Percentiles rank a stretch among this genome's conserved stretches.
These are phyloP conservation scores for Erythrobasidium yunnanense DNA, from an alignment of 768 basidiomycete species.

Conservation along the genomic window DNA sequence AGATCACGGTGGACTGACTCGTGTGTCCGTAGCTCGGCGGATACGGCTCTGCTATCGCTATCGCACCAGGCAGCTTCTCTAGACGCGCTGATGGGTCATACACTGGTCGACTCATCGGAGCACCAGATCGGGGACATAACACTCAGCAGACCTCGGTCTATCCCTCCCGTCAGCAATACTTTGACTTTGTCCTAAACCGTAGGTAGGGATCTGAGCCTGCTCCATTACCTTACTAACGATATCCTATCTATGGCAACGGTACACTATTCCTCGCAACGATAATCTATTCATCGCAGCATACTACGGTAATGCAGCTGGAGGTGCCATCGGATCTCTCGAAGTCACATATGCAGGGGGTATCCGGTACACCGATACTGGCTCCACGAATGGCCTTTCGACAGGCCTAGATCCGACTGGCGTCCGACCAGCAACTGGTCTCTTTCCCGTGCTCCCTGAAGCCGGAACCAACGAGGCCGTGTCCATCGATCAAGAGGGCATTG, in stretches of 20 bases:
- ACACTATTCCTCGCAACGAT: neutral
- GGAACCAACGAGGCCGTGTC: conserved; percentile 46
- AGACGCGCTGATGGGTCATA: conserved; percentile 8
- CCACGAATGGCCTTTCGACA: conserved; percentile 45
- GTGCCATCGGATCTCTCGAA: conserved; percentile 46
- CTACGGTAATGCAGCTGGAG: conserved; percentile 31
- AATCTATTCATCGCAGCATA: conserved; percentile 6
- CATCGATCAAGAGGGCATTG: conserved; percentile 53
- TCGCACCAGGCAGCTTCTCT: conserved; percentile 6
- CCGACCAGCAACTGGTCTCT: conserved; percentile 43
- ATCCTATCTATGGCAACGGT: neutral
- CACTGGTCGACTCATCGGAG: conserved; percentile 2
- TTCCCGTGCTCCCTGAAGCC: conserved; percentile 48
- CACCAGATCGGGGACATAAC: conserved; percentile 19
- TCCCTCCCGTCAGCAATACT: conserved; percentile 54
- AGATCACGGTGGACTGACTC: neutral
- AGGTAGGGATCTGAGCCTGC: conserved; percentile 50
- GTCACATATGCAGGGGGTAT: conserved; percentile 50
- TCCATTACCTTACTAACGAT: neutral
- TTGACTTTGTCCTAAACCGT: conserved; percentile 53
- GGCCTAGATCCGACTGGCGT: conserved; percentile 52
- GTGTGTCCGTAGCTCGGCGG: neutral
- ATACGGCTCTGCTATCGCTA: conserved; percentile 10
- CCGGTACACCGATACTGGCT: conserved; percentile 48
- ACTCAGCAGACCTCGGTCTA: conserved; percentile 54